phyloP scores from a whole-genome alignment of 2,329 filamentous ascomycete genomes.

The Trichoderma breve region DNA sequence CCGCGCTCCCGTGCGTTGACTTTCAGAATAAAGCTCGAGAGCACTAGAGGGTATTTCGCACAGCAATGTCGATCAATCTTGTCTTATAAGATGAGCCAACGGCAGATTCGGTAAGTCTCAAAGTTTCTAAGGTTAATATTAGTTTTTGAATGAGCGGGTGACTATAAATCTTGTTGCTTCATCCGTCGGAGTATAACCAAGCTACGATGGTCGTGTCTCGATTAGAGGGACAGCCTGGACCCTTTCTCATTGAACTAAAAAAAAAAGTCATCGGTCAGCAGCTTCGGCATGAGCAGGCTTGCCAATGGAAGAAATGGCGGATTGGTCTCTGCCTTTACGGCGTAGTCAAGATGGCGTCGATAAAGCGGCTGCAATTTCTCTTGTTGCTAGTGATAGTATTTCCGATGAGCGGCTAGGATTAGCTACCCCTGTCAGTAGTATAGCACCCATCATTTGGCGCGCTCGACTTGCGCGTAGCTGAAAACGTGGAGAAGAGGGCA shows the following conservation, averaged over 20 bases:
- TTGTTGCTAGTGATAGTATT: neutral
- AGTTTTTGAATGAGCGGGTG: neutral
- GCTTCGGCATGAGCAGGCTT: conserved; percentile 3
- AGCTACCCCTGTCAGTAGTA: neutral
- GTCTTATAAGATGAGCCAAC: neutral
- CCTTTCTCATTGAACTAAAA: neutral
- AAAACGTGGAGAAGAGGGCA: conserved; percentile 1
- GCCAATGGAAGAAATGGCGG: neutral
- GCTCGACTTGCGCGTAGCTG: conserved; percentile 6
- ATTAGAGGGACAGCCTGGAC: conserved; percentile 13
- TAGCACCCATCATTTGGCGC: neutral
- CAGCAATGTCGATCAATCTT: neutral
- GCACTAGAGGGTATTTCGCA: neutral
- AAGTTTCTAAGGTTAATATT: neutral
- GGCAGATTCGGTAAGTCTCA: neutral
- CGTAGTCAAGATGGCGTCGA: conserved; percentile 2
- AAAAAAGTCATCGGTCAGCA: neutral
- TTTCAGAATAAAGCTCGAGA: neutral
- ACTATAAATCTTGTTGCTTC: neutral
- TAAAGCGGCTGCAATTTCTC: neutral
- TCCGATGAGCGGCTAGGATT: conserved; percentile 12
- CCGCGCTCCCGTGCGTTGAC: conserved; percentile 21
- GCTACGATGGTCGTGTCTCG: conserved; percentile 22
- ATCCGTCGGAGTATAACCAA: neutral
- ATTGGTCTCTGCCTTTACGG: neutral